A percentile compares a stretch with the other conserved stretches of the same genome.
Evolutionary conservation across 306 rosid species (phyloP).

Genomic region (Cucumis hystrix): DNA sequence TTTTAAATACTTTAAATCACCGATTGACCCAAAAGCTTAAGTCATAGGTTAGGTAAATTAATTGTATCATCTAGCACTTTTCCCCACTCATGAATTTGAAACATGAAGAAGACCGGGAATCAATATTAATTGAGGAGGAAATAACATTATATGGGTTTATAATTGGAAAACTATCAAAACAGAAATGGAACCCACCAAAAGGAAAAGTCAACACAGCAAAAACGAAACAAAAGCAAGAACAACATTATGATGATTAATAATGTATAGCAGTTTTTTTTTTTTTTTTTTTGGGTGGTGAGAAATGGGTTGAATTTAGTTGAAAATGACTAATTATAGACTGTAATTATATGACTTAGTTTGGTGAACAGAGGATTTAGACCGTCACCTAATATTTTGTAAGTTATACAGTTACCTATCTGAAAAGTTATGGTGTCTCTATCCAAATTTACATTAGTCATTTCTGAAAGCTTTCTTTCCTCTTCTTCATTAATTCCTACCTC

Average conservation of each 20-base stretch:
- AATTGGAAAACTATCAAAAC: not conserved
- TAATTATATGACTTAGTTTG: not conserved
- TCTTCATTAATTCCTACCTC: not conserved
- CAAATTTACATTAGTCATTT: not conserved
- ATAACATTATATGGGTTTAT: too few relatives aligned
- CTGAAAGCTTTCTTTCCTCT: not conserved
- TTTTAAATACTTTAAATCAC: not conserved
- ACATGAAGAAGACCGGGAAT: too few relatives aligned
- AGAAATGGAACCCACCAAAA: not conserved
- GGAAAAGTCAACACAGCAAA: not conserved
- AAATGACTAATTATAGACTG: not conserved
- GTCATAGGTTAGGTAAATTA: too few relatives aligned
- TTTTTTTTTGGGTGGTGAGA: not conserved
- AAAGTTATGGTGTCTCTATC: conserved; percentile 1
- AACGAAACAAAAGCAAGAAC: not conserved
- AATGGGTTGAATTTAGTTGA: not conserved
- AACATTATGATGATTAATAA: not conserved
- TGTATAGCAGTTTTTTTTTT: not conserved
- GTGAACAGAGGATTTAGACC: not conserved
- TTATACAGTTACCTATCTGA: not conserved
- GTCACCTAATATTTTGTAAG: not conserved
- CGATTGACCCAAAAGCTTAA: too few relatives aligned
- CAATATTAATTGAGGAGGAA: too few relatives aligned
- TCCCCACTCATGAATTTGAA: too few relatives aligned
- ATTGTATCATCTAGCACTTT: too few relatives aligned